Percentiles rank a stretch among this genome's conserved stretches.
Conservation (phyloP, 371 early-diverging fungal genomes). For the Zopfochytrium polystomum region DNA sequence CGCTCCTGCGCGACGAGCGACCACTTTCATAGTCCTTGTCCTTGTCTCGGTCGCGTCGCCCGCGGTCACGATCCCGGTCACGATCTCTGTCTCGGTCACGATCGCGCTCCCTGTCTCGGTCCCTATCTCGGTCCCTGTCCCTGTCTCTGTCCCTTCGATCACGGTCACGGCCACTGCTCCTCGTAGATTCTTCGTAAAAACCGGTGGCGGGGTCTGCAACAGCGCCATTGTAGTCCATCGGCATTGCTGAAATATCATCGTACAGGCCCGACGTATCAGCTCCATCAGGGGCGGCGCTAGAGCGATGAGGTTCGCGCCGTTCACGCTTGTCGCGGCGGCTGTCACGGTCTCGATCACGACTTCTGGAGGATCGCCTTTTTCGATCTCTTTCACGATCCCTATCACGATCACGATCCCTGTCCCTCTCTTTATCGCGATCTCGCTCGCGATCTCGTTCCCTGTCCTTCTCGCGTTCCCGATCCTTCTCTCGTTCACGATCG, state of each 20-base stretch:
- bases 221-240: neutral
- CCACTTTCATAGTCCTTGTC: neutral
- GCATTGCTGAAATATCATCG: neutral
- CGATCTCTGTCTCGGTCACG: neutral
- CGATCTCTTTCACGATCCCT: slow-evolving; percentile 13
- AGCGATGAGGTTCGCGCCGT: neutral
- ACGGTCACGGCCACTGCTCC: neutral
- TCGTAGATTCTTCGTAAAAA: neutral
- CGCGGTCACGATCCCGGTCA: neutral
- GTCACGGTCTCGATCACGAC: slow-evolving; percentile 13
- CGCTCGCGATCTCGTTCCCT: slow-evolving; percentile 21
- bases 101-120: neutral
- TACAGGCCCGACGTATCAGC: neutral
- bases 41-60: neutral
- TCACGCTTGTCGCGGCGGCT: neutral
- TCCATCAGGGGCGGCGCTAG: neutral
- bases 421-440: slow-evolving; percentile 16
- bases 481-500: slow-evolving; percentile 2
- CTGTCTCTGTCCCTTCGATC: neutral
- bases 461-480: slow-evolving; percentile 11
- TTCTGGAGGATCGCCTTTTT: too few relatives aligned
- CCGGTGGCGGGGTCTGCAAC: neutral
- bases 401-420: slow-evolving; percentile 6
- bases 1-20: neutral
- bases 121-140: neutral